A percentile compares a stretch with the other conserved stretches of the same genome.
Evolutionary conservation across 768 basidiomycete species (phyloP).

Genomic region (Coprinopsis cinerea): DNA sequence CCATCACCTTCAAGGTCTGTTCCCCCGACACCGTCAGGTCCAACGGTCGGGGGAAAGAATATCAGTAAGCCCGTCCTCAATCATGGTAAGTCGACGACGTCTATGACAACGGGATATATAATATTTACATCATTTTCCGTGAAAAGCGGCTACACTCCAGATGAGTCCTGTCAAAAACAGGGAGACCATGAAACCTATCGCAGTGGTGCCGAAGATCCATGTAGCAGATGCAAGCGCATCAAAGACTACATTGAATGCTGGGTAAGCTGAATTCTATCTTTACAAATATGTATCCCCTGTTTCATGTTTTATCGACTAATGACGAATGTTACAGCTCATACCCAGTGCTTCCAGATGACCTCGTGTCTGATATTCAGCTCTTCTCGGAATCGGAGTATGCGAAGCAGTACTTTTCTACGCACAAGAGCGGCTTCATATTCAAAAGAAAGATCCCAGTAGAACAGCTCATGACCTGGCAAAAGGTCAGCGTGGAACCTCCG

Average conservation of each 20-base stretch:
- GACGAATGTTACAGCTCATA: slow-evolving; percentile 46
- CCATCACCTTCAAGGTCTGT: slow-evolving; percentile 42
- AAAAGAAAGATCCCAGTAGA: slow-evolving; percentile 74
- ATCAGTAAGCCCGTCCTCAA: slow-evolving; percentile 70
- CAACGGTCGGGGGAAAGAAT: slow-evolving; percentile 52
- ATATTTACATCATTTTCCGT: slow-evolving; percentile 8
- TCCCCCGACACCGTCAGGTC: slow-evolving; percentile 32
- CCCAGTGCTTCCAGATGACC: slow-evolving; percentile 72
- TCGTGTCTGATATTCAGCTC: slow-evolving; percentile 80
- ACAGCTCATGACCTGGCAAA: slow-evolving; percentile 92
- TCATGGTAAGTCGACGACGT: slow-evolving; percentile 41
- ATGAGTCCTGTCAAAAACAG: slow-evolving; percentile 75
- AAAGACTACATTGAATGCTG: slow-evolving; percentile 51
- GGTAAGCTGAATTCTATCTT: slow-evolving; percentile 38
- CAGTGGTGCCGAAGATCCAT: slow-evolving; percentile 37
- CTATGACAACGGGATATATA: slow-evolving; percentile 1
- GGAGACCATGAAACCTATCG: slow-evolving; percentile 55
- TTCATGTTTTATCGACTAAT: slow-evolving; percentile 9
- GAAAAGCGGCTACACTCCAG: slow-evolving; percentile 56
- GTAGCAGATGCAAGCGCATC: slow-evolving; percentile 21
- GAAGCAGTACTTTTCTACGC: slow-evolving; percentile 82
- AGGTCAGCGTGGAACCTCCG: slow-evolving; percentile 31
- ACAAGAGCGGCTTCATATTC: slow-evolving; percentile 86
- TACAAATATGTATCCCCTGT: slow-evolving; percentile 6
- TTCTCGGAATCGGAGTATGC: slow-evolving; percentile 87